Evolutionary conservation across 306 rosid species (phyloP), one percentile per base, ranked within the genome.

Genomic region (Gynostemma pentaphyllum): DNA sequence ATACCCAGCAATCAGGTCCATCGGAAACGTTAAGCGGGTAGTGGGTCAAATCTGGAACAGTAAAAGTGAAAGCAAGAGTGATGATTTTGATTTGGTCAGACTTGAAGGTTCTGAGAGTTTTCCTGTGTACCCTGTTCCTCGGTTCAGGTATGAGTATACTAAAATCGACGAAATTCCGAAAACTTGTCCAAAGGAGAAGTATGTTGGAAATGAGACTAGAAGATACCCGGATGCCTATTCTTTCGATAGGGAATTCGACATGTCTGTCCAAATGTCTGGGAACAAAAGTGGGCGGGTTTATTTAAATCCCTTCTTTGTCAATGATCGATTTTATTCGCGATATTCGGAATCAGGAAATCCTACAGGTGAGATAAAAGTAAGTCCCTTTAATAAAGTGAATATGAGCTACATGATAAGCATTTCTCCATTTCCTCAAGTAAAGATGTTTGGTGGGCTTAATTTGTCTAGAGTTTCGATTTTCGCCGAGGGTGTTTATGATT

Each of bases 11-110:
- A 48, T 56, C 41, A 75, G 85, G 89, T 80, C 89, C 67, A 80
- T 85, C 22, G 57, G 68, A 19, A 53, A 78, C 2, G 66, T 74
- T 21, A 76, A 72, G 15, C 64, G 27, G 36, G 13, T 77, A 16
- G 77, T 75, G 50, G 92, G 92, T 53, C 67, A 77, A 55, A 74
- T 85, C 37, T 87, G 92, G 92, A 87, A 69, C 68, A n/a, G n/a
- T n/a, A n/a, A n/a, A n/a, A n/a, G n/a, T n/a, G n/a, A n/a, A n/a
- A n/a, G n/a, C n/a, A n/a, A n/a, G n/a, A n/a, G n/a, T n/a, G n/a
- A n/a, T n/a, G n/a, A n/a, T n/a, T n/a, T n/a, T n/a, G n/a, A n/a
- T 19, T 48, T 6, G 76, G 76, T 84, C 39, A 64, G 55, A 37
- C 70, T 84, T 19, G 48, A 48, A 56, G 61, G 60, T 23, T 47